Evolutionary conservation across 495 filamentous ascomycete genomes (phyloP), one percentile per base, ranked within the genome.

Genomic region (Aspergillus saccharolyticus): DNA sequence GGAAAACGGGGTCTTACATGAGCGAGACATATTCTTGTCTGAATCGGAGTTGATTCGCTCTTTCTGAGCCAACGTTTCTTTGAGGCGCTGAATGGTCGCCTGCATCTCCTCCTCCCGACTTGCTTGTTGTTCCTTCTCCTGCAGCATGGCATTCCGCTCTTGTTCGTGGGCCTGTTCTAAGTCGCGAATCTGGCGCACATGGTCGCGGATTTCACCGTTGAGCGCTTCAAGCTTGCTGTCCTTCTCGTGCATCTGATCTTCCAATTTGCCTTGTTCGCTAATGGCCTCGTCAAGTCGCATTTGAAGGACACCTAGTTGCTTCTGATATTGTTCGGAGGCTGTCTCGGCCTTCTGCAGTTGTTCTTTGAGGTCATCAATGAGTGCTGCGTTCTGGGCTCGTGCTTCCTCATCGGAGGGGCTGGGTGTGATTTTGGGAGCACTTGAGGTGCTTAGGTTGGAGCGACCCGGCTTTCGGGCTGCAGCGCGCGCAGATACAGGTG

Each of bases 51-150:
- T 87, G 45, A 74, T 71, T 42, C 77, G 73, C 58, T 85, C 82
- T 63, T 87, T 85, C 71, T 92, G 89, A 39, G 85, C 84, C 47
- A 96, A 74, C 14, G 82, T 85, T 59, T 97, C 93, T 78, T 96
- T 97, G 54, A 97, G 73, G 50, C 93, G 81, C 72, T 96, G 89
- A 65, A 97, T 90, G 42, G 89, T 87, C 24, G 82, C 77, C 70
- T 93, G 89, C 81, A 97, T 83, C 65, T 95, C 91, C 68, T 96
- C 91, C 65, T 96, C 90, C 44, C 85, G 79, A 60, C 85, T 85
- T 33, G 80, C 76, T 74, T 91, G 88, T 59, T 96, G 90, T 55
- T 96, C 89, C 77, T 91, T 91, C 72, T 97, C 93, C 71, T 89
- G 88, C 64, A 89, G 84, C 80, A 93, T 87, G 43, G 89, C 83